These are phyloP conservation scores for Fusarium marasasianum DNA, from an alignment of 2,329 filamentous ascomycete species.

Conservation along the genomic window DNA sequence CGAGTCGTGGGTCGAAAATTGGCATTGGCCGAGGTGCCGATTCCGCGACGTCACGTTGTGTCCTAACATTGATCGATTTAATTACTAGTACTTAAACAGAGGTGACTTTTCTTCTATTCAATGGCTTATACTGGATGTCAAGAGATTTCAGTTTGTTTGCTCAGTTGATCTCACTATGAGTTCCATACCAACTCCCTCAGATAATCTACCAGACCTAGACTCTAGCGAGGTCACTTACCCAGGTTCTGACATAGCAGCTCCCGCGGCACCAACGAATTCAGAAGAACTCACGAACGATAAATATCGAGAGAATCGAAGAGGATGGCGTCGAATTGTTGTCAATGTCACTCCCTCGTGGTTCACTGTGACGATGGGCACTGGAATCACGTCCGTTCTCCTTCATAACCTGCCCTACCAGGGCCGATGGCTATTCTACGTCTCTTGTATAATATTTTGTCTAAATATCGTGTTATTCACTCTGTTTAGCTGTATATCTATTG, in stretches of 20 bases:
- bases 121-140: neutral
- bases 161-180: conserved; percentile 2
- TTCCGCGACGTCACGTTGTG: conserved; percentile 16
- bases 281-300: neutral
- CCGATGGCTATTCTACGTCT: conserved; percentile 63
- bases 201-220: neutral
- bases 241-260: neutral
- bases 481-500: conserved; percentile 59
- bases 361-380: conserved; percentile 69
- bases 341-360: conserved; percentile 43
- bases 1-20: conserved; percentile 10
- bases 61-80: neutral
- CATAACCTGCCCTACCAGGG: conserved; percentile 66
- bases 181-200: neutral
- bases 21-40: conserved; percentile 20
- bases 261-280: neutral
- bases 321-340: conserved; percentile 27
- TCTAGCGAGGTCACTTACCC: conserved; percentile 13
- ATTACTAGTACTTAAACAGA: neutral
- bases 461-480: conserved; percentile 64
- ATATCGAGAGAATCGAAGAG: neutral
- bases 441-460: conserved; percentile 64
- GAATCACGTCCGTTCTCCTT: conserved; percentile 68
- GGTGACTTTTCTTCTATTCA: neutral
- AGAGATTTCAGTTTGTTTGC: neutral